Base-by-base conservation (phyloP, 148 eudicot genomes). In the Silene latifolia region DNA sequence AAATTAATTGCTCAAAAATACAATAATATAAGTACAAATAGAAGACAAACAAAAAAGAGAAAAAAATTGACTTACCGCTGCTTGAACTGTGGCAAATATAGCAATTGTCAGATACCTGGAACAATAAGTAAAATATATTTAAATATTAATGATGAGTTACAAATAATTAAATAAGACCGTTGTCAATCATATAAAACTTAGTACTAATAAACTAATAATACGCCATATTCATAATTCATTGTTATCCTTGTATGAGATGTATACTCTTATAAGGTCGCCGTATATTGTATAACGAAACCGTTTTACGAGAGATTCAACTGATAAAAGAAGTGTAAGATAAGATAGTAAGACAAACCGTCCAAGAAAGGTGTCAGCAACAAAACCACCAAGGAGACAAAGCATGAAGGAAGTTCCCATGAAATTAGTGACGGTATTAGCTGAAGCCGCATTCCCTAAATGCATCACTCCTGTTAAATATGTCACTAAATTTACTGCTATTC, bases 321-420 rank as follows among this genome's bases (percentile, higher is more conserved):
- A 7, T 6, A 39, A 39, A 39, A 39, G 6, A 1, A 39, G 44
- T 39, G 39, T 35, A 35, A 42, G 4, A n/a, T n/a, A 27, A 3
- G 29, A 25, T 19, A 57, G 15, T 4, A n/a, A 60, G 53, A 74
- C 73, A 21, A 23, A 94, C 97, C 98, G 81, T 78, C 98, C 98
- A 51, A 95, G 85, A 53, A 77, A 95, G 39, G 97, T 89, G 76
- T 95, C 98, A 60, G 98, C 98, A 56, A 95, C 71, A 73, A 95
- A 95, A 47, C 98, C 98, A n/a, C 98, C 98, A 57, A 95, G 85
- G 58, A 95, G 83, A 66, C 89, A 87, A 20, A 95, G 88, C 93
- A 95, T 90, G 79, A 92, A 95, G 25, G 98, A 95, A 54, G 98
- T 92, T 46, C 98, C 98, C 60, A 94, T 79, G 64, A 94, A 94